phyloP scores from a whole-genome alignment of 805 yeast genomes.

The Cyberlindnera mrakii region DNA sequence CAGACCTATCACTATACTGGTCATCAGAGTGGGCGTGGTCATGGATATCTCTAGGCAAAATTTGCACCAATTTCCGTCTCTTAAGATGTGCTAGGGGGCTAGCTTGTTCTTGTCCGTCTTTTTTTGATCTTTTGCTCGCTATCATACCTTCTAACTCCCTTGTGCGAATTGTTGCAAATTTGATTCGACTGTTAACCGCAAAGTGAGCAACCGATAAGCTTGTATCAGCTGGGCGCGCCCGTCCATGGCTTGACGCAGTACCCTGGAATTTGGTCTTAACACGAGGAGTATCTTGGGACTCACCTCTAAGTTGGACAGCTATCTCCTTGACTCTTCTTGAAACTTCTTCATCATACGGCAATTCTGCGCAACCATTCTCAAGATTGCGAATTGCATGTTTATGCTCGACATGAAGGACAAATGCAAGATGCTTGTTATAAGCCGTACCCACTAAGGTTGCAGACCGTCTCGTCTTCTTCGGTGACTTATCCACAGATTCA shows the following conservation, averaged over 20 bases:
- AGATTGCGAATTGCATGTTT: not conserved
- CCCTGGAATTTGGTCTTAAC: too few relatives aligned
- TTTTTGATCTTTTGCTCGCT: not conserved
- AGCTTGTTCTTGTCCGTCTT: not conserved
- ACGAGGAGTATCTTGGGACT: too few relatives aligned
- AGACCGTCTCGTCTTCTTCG: slow-evolving; percentile 15
- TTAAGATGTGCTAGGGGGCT: slow-evolving; percentile 3
- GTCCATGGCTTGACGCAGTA: too few relatives aligned
- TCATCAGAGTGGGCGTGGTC: not conserved
- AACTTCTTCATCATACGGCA: not conserved
- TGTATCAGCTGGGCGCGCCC: not conserved
- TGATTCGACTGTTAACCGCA: slow-evolving; percentile 3
- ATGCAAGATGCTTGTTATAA: slow-evolving; percentile 31
- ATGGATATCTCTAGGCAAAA: not conserved
- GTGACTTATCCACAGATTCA: slow-evolving; percentile 7
- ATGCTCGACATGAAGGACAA: slow-evolving; percentile 26
- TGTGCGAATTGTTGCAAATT: slow-evolving; percentile 8
- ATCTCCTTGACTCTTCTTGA: too few relatives aligned
- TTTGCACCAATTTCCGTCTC: slow-evolving; percentile 5
- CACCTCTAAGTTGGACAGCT: too few relatives aligned
- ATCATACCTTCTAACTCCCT: slow-evolving; percentile 10
- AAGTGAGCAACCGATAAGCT: not conserved
- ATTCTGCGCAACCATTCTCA: not conserved
- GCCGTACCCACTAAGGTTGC: slow-evolving; percentile 29
- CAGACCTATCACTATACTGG: not conserved